Evolutionary conservation across 805 yeast genomes (phyloP).

Genomic region (Sporopachydermia quercuum): DNA sequence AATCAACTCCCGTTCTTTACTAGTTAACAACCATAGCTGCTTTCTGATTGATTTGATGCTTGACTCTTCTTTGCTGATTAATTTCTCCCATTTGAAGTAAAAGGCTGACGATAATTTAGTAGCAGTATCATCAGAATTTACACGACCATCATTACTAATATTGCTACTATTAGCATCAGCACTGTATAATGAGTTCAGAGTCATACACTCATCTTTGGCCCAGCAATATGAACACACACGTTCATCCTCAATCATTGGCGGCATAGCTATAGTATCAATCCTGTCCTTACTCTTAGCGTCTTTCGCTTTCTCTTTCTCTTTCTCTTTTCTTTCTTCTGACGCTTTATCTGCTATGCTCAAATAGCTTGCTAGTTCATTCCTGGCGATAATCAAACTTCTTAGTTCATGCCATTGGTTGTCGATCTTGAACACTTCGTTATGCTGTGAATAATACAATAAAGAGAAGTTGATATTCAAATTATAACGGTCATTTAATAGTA

Average conservation of each 20-base stretch:
- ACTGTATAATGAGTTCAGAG: slow-evolving; percentile 19
- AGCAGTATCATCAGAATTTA: slow-evolving; percentile 33
- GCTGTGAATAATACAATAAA: slow-evolving; percentile 60
- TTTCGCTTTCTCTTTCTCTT: too few species aligned
- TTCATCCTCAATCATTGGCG: slow-evolving; percentile 24
- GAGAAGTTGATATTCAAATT: slow-evolving; percentile 49
- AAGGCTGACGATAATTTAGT: slow-evolving; percentile 36
- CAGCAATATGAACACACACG: slow-evolving; percentile 36
- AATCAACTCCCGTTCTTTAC: slow-evolving; percentile 43
- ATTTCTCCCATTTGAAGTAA: slow-evolving; percentile 56
- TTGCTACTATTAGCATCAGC: slow-evolving; percentile 37
- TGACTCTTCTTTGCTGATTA: slow-evolving; percentile 63
- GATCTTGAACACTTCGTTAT: slow-evolving; percentile 37
- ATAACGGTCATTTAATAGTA: slow-evolving; percentile 69
- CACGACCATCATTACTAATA: slow-evolving; percentile 32
- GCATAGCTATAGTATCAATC: slow-evolving; percentile 21
- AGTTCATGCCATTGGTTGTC: slow-evolving; percentile 42
- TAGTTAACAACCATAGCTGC: slow-evolving; percentile 55
- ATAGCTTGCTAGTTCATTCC: slow-evolving; percentile 55
- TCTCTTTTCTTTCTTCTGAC: too few species aligned
- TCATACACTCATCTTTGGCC: slow-evolving; percentile 45
- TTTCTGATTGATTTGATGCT: slow-evolving; percentile 33
- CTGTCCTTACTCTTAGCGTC: too few species aligned
- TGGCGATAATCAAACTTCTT: slow-evolving; percentile 48
- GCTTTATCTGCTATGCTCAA: too few species aligned